These are phyloP conservation scores for Cryphonectria carpinicola DNA, from an alignment of 2,329 filamentous ascomycete genomes.

Conservation along the genomic window DNA sequence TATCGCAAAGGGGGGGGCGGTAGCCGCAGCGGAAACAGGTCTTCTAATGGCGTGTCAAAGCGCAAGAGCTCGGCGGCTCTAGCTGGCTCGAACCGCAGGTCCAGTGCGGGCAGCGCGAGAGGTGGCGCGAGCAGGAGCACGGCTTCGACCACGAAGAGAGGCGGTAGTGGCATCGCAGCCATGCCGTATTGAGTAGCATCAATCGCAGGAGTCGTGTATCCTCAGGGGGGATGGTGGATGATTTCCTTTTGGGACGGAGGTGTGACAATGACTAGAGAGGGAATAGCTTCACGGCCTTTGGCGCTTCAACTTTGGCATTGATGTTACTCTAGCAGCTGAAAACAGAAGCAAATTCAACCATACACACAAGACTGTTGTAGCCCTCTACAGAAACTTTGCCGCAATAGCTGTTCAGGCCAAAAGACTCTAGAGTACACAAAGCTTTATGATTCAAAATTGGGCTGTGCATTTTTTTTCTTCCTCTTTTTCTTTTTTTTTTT, in stretches of 20 bases:
- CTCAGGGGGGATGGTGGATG: background rate
- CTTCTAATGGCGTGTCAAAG: conserved; percentile 32
- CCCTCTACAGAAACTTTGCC: no score
- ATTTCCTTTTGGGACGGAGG: background rate
- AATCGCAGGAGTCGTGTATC: no score
- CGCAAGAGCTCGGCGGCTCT: conserved; percentile 24
- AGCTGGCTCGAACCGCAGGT: conserved; percentile 4
- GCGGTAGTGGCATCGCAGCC: conserved; percentile 19
- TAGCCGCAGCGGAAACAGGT: conserved; percentile 25
- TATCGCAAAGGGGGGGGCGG: conserved; percentile 29
- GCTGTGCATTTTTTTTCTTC: background rate
- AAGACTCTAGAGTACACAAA: no score
- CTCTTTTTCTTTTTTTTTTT: no score
- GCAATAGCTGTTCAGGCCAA: no score
- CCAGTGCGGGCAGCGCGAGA: conserved; percentile 20
- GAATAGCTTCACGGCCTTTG: background rate
- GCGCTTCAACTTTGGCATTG: background rate
- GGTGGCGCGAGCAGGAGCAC: conserved; percentile 13
- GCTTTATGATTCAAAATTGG: background rate
- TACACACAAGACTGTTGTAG: background rate
- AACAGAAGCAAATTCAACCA: background rate
- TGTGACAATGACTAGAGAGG: background rate
- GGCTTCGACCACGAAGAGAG: conserved; percentile 13
- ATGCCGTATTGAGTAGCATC: conserved; percentile 24
- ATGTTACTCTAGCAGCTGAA: conserved; percentile 1